Percentiles rank a stretch among this genome's conserved stretches.
Conservation (phyloP, 352 stramenopile species). For the Peronosclerospora sorghi region DNA sequence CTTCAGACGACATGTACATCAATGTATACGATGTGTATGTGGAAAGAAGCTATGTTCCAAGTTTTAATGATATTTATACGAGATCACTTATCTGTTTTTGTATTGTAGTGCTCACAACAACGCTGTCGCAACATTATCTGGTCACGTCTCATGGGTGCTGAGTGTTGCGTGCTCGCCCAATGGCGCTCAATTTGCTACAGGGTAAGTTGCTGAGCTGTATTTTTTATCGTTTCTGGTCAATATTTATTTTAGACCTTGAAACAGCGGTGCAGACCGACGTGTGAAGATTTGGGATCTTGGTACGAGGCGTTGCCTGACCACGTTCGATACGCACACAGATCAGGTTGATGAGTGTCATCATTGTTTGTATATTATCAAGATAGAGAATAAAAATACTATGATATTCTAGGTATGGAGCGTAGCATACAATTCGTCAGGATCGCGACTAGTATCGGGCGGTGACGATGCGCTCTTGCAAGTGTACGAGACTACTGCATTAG, state of each 20-base stretch:
- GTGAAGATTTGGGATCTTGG: conserved; percentile 91
- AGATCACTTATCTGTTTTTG: not conserved
- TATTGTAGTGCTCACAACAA: conserved; percentile 51
- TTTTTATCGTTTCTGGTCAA: not conserved
- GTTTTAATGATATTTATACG: not conserved
- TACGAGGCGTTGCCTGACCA: conserved; percentile 78
- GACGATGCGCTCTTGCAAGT: conserved; percentile 85
- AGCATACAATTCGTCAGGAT: conserved; percentile 80
- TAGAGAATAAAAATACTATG: not conserved
- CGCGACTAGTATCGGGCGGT: conserved; percentile 77
- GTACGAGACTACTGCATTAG: conserved; percentile 67
- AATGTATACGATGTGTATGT: conserved; percentile 89
- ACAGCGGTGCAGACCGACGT: conserved; percentile 70
- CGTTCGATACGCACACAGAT: conserved; percentile 85
- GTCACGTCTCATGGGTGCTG: conserved; percentile 84
- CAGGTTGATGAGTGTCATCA: conserved; percentile 33
- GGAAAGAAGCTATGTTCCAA: not conserved
- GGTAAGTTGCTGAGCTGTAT: conserved; percentile 22
- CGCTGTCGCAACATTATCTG: conserved; percentile 71
- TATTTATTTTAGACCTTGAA: not conserved
- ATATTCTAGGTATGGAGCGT: conserved; percentile 79
- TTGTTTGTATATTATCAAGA: not conserved
- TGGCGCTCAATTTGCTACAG: conserved; percentile 76
- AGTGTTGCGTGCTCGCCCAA: conserved; percentile 79
- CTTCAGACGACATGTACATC: conserved; percentile 87